phyloP scores from a whole-genome alignment of 1,284 basidiomycete species.

The Heterobasidion occidentale region DNA sequence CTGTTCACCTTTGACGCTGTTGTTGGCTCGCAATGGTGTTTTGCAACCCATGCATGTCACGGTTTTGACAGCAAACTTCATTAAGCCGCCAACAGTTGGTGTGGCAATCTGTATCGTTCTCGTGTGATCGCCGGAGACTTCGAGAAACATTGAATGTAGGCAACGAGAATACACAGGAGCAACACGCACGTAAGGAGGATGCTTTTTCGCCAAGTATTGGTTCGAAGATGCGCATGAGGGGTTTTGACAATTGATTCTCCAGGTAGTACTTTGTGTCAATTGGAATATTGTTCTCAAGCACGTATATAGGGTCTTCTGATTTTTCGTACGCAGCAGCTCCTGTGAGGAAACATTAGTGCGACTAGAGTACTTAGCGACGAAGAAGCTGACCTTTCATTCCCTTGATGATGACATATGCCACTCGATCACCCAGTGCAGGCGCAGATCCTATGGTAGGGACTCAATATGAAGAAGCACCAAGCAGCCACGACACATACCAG shows the following conservation, averaged over 20 bases:
- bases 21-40: conserved; percentile 69
- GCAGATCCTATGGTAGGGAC: conserved; percentile 62
- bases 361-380: background rate
- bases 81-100: conserved; percentile 87
- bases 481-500: conserved; percentile 38
- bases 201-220: conserved; percentile 94
- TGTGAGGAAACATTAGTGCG: conserved; percentile 19
- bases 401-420: conserved; percentile 96
- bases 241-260: conserved; percentile 94
- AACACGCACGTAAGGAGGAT: conserved; percentile 63
- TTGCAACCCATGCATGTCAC: conserved; percentile 92
- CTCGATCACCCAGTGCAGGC: conserved; percentile 89
- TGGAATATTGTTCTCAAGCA: conserved; percentile 92
- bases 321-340: conserved; percentile 97
- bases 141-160: conserved; percentile 6
- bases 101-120: conserved; percentile 91
- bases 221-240: conserved; percentile 93
- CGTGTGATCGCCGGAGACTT: conserved; percentile 92
- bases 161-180: background rate
- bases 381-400: conserved; percentile 71
- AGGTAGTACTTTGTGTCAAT: conserved; percentile 97
- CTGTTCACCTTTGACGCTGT: conserved; percentile 58
- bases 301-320: conserved; percentile 93
- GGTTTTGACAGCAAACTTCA: conserved; percentile 96
- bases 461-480: background rate